Conservation (phyloP, 139 green algal genomes). For the Mesostigma viride region DNA sequence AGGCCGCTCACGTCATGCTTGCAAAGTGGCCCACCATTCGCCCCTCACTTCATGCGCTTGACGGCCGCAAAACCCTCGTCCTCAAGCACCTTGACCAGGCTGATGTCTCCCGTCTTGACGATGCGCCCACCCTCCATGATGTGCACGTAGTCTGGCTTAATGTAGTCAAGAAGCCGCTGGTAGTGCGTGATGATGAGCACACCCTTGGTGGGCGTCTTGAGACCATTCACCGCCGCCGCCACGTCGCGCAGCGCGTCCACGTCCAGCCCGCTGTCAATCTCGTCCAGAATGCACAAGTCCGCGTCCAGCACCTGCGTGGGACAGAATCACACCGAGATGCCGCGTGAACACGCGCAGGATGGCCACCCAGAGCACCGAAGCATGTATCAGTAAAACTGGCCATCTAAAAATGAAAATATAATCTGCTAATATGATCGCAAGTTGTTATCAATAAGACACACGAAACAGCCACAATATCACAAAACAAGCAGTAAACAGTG, state of each 20-base stretch:
- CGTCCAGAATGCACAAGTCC: slow-evolving; percentile 46
- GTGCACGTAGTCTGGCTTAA: slow-evolving; percentile 63
- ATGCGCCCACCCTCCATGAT: slow-evolving; percentile 58
- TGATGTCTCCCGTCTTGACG: slow-evolving; percentile 48
- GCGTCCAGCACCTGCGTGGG: slow-evolving; percentile 4
- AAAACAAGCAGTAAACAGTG: too few relatives aligned
- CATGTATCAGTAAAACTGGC: too few relatives aligned
- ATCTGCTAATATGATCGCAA: too few relatives aligned
- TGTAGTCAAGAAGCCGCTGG: slow-evolving; percentile 75
- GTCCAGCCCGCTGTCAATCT: slow-evolving; percentile 91
- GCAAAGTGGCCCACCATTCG: too few relatives aligned
- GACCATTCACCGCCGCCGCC: slow-evolving; percentile 55
- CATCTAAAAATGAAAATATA: too few relatives aligned
- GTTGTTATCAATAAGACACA: too few relatives aligned
- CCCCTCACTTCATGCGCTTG: slow-evolving; percentile 19
- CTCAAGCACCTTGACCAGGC: slow-evolving; percentile 53
- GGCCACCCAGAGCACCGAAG: too few relatives aligned
- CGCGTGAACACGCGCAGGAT: too few relatives aligned
- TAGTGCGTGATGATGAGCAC: slow-evolving; percentile 98
- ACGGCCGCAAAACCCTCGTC: slow-evolving; percentile 44
- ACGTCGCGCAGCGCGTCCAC: slow-evolving; percentile 65
- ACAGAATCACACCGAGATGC: neutral
- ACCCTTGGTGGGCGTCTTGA: slow-evolving; percentile 48
- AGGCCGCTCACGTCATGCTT: too few relatives aligned
- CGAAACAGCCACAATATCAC: too few relatives aligned